Evolutionary conservation across 768 basidiomycete species (phyloP).

Genomic region (Leccinum aurantiacum): DNA sequence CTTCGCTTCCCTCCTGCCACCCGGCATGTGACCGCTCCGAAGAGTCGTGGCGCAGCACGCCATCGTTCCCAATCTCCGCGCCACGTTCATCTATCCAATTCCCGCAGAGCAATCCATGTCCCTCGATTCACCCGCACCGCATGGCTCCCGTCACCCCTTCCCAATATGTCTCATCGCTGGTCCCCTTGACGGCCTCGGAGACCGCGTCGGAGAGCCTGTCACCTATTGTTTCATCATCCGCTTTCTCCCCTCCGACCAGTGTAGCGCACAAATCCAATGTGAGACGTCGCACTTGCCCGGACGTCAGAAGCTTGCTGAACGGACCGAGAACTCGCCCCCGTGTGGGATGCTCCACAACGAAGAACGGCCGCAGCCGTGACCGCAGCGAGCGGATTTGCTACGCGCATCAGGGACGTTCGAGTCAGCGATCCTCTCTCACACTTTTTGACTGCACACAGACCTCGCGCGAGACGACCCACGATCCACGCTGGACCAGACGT

Average conservation of each 20-base stretch:
- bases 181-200: slow-evolving; percentile 28
- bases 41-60: slow-evolving; percentile 6
- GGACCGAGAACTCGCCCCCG: slow-evolving; percentile 78
- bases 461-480: slow-evolving; percentile 42
- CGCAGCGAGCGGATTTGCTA: slow-evolving; percentile 53
- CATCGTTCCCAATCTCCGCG: slow-evolving; percentile 4
- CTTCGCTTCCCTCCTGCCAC: background rate
- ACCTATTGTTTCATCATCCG: slow-evolving; percentile 8
- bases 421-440: slow-evolving; percentile 6
- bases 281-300: slow-evolving; percentile 46
- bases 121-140: slow-evolving; percentile 29
- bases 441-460: slow-evolving; percentile 35
- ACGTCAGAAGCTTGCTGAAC: slow-evolving; percentile 61
- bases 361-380: slow-evolving; percentile 75
- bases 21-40: background rate
- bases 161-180: slow-evolving; percentile 31
- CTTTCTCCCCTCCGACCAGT: slow-evolving; percentile 20
- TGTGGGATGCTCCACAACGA: slow-evolving; percentile 70
- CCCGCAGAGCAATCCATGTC: slow-evolving; percentile 1
- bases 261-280: slow-evolving; percentile 61
- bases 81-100: background rate
- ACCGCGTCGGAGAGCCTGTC: slow-evolving; percentile 24
- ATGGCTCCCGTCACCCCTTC: slow-evolving; percentile 33
- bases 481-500: slow-evolving; percentile 55
- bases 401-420: slow-evolving; percentile 16